These are phyloP conservation scores for Escovopsis sp. DNA, from an alignment of 2,329 filamentous ascomycete species.

Conservation along the genomic window DNA sequence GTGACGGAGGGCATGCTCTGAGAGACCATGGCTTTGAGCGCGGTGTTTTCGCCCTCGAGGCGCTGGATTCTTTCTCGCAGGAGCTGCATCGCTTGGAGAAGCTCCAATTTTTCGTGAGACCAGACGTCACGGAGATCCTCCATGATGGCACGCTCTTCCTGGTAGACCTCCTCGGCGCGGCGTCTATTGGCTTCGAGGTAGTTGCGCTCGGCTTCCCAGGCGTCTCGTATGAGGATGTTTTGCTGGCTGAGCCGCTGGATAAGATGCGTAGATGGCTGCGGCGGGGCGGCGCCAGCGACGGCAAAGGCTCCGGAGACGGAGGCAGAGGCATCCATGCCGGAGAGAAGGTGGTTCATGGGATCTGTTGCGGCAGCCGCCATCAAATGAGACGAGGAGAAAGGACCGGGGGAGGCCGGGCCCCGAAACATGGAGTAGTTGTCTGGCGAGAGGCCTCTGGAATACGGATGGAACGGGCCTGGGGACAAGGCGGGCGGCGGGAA, in stretches of 20 bases:
- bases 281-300: constrained; percentile 16
- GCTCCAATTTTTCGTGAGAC: constrained; percentile 27
- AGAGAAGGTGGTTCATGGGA: constrained; percentile 2
- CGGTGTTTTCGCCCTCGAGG: constrained; percentile 23
- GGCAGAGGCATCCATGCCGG: constrained; percentile 7
- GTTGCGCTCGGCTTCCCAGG: constrained; percentile 38
- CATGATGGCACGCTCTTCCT: constrained; percentile 38
- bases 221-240: constrained; percentile 29
- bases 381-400: background rate
- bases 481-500: background rate
- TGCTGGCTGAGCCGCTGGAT: constrained; percentile 28
- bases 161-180: constrained; percentile 40
- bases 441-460: background rate
- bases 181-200: constrained; percentile 39
- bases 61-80: constrained; percentile 25
- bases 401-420: background rate
- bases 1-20: constrained; percentile 15
- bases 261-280: constrained; percentile 19
- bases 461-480: background rate
- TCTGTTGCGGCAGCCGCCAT: background rate
- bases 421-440: background rate
- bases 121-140: constrained; percentile 34
- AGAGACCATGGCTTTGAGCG: constrained; percentile 17
- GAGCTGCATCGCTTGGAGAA: constrained; percentile 26
- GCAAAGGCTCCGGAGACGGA: constrained; percentile 16